Evolutionary conservation across 2,329 filamentous ascomycete species (phyloP).

Genomic region (Cladophialophora exuberans): DNA sequence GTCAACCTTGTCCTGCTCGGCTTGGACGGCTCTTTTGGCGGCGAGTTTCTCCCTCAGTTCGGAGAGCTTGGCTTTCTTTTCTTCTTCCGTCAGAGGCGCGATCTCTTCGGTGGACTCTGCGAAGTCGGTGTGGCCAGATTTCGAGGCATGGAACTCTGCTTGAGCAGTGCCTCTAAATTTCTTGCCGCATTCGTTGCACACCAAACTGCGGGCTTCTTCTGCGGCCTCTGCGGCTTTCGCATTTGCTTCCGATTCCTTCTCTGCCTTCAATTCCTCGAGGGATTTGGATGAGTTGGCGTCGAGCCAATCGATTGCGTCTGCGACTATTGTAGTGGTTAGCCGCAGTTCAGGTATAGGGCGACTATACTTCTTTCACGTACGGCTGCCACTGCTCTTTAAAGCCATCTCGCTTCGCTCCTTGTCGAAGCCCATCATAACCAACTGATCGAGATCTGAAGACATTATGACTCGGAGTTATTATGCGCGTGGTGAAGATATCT

Average conservation of each 20-base stretch:
- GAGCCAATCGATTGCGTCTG: slow-evolving; percentile 91
- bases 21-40: slow-evolving; percentile 70
- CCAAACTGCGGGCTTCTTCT: slow-evolving; percentile 68
- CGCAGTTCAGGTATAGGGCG: no score
- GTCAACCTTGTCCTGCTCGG: slow-evolving; percentile 76
- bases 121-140: slow-evolving; percentile 90
- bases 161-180: slow-evolving; percentile 79
- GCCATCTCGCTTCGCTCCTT: slow-evolving; percentile 79
- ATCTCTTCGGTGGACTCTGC: slow-evolving; percentile 92
- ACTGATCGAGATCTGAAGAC: slow-evolving; percentile 61
- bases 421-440: slow-evolving; percentile 77
- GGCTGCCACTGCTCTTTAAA: slow-evolving; percentile 77
- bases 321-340: slow-evolving; percentile 61
- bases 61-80: slow-evolving; percentile 79
- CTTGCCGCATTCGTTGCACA: slow-evolving; percentile 95
- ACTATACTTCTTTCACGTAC: no score
- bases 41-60: slow-evolving; percentile 74
- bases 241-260: slow-evolving; percentile 59
- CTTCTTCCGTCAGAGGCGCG: slow-evolving; percentile 84
- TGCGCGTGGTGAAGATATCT: not conserved
- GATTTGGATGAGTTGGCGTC: slow-evolving; percentile 88
- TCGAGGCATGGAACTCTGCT: slow-evolving; percentile 87
- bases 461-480: not conserved
- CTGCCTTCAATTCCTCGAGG: slow-evolving; percentile 74
- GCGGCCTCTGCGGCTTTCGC: slow-evolving; percentile 71